Percentiles rank a stretch among this genome's conserved stretches.
Conservation (phyloP, 2,329 filamentous ascomycete species). For the Cercospora canescens region DNA sequence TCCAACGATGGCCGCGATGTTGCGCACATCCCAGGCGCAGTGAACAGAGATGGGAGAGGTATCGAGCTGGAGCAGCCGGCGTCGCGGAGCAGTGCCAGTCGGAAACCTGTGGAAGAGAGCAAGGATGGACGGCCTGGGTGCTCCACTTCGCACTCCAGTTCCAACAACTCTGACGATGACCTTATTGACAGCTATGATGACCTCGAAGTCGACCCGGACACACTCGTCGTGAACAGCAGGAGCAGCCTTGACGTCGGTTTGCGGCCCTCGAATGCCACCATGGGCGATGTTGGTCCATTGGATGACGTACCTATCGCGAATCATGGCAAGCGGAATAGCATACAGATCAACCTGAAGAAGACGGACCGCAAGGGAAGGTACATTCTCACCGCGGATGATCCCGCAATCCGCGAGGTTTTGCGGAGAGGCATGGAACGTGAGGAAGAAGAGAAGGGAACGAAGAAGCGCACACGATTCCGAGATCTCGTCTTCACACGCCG, state of each 20-base stretch:
- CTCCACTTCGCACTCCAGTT: not conserved
- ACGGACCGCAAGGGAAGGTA: conserved; percentile 50
- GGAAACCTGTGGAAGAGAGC: not conserved
- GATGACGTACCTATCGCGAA: not conserved
- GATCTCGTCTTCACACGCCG: conserved; percentile 71
- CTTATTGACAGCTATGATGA: conserved; percentile 46
- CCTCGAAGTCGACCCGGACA: conserved; percentile 39
- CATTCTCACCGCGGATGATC: conserved; percentile 52
- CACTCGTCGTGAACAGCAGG: conserved; percentile 38
- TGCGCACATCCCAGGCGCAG: conserved; percentile 23
- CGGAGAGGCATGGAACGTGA: conserved; percentile 46
- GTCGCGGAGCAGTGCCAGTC: not conserved
- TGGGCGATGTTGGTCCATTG: not conserved
- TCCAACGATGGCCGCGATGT: conserved; percentile 25
- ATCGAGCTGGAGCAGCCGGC: conserved; percentile 16
- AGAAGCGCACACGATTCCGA: conserved; percentile 43
- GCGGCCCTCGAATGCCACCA: conserved; percentile 17
- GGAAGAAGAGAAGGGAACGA: conserved; percentile 32
- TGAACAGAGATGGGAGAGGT: conserved; percentile 24
- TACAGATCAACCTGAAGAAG: conserved; percentile 50
- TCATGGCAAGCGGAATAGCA: conserved; percentile 38
- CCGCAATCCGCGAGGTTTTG: conserved; percentile 50
- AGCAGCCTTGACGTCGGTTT: conserved; percentile 28
- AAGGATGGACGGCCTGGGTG: not conserved
- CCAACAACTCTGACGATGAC: conserved; percentile 29